Evolutionary conservation across 441 rosid genomes (phyloP).

Genomic region (Brassica hybrid): DNA sequence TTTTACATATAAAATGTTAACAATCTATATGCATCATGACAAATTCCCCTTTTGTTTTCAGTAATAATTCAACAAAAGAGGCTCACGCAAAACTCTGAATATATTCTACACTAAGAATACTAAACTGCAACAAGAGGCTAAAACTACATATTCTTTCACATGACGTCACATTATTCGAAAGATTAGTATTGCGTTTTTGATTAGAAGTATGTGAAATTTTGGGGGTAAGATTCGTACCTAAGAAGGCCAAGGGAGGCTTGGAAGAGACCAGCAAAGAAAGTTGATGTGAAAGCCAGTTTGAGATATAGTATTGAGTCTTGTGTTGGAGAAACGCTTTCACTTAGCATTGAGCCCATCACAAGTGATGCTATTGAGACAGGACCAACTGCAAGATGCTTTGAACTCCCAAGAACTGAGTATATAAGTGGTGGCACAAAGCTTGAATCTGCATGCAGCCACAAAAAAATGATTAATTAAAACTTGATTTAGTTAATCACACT

Average conservation of each 20-base stretch:
- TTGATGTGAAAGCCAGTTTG: conserved; percentile 88
- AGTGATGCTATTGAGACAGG: conserved; percentile 98
- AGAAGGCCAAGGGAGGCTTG: conserved; percentile 92
- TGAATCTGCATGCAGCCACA: conserved; percentile 68
- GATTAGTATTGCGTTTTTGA: background rate
- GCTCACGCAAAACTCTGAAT: conserved; percentile 33
- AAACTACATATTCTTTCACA: conserved; percentile 28
- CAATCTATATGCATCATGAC: conserved; percentile 32
- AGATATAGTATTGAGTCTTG: conserved; percentile 75
- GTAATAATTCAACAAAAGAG: conserved; percentile 30
- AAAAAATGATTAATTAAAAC: conserved; percentile 3
- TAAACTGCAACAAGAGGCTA: conserved; percentile 15
- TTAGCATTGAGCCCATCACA: conserved; percentile 96
- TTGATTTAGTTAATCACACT: background rate
- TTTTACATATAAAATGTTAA: background rate
- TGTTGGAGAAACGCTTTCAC: conserved; percentile 68
- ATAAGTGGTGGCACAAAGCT: conserved; percentile 97
- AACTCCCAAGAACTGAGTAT: conserved; percentile 91
- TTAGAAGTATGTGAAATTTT: background rate
- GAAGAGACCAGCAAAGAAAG: conserved; percentile 95
- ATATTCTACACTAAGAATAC: conserved; percentile 38
- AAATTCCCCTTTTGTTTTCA: conserved; percentile 8
- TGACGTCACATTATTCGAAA: conserved; percentile 9
- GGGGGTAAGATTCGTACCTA: conserved; percentile 49
- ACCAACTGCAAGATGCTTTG: conserved; percentile 89